phyloP scores from a whole-genome alignment of 139 green algal species.

The Limnomonas spitsbergensis region DNA sequence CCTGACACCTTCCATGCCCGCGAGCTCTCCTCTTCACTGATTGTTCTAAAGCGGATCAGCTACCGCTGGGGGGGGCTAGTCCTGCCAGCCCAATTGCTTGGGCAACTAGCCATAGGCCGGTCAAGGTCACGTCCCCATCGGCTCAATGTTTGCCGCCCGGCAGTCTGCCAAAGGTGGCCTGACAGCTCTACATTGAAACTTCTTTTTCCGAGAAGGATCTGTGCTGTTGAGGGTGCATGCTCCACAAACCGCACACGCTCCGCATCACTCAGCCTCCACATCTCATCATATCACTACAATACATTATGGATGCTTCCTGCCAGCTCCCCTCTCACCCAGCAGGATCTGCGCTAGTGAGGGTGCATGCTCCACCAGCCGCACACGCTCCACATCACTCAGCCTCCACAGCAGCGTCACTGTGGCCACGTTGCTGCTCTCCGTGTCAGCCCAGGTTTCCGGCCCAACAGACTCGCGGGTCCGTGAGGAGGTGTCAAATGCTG shows the following conservation, averaged over 20 bases:
- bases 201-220: not conserved
- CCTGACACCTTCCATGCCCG: too few species aligned
- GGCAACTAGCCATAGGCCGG: too few species aligned
- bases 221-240: not conserved
- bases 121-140: too few species aligned
- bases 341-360: not conserved
- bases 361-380: not conserved
- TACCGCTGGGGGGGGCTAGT: too few species aligned
- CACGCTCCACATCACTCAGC: not conserved
- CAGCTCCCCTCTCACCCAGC: not conserved
- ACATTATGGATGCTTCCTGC: not conserved
- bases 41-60: too few species aligned
- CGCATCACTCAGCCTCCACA: not conserved
- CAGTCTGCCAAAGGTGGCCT: too few species aligned
- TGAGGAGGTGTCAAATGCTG: too few species aligned
- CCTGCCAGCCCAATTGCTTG: too few species aligned
- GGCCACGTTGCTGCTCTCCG: not conserved
- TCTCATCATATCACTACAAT: not conserved
- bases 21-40: too few species aligned
- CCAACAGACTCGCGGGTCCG: too few species aligned
- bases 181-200: too few species aligned
- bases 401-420: not conserved
- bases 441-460: not conserved
- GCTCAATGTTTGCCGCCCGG: too few species aligned
- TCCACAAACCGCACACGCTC: not conserved